These are phyloP conservation scores for Rhodotorula taiwanensis DNA, from an alignment of 768 basidiomycete species.

Conservation along the genomic window DNA sequence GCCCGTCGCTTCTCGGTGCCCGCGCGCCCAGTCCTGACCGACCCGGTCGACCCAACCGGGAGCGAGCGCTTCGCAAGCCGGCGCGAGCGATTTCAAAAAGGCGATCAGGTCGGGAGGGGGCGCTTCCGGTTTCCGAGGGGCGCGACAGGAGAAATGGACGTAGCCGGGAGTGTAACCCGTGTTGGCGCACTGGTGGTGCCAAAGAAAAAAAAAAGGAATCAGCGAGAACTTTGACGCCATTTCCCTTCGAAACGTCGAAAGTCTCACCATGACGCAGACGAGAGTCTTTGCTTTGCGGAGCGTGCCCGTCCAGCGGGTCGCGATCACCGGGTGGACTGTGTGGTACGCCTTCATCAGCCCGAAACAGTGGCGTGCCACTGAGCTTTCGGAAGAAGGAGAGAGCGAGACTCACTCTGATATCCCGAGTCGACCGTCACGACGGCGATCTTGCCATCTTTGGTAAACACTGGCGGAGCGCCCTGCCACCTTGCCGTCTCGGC, in stretches of 20 bases:
- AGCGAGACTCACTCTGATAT: conserved; percentile 44
- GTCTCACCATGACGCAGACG: conserved; percentile 31
- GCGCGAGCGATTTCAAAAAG: conserved; percentile 15
- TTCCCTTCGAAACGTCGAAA: too few species aligned
- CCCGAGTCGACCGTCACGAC: conserved; percentile 48
- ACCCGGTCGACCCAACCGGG: conserved; percentile 43
- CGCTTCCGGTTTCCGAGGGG: conserved; percentile 6
- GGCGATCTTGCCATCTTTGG: conserved; percentile 50
- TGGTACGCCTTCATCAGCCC: not conserved
- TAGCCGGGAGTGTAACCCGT: conserved; percentile 41
- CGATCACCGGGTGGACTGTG: conserved; percentile 49
- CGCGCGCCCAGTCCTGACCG: conserved; percentile 51
- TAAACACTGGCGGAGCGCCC: conserved; percentile 48
- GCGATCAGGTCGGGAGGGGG: conserved; percentile 15
- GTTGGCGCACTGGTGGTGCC: conserved; percentile 49
- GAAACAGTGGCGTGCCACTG: not conserved
- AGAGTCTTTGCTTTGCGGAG: conserved; percentile 42
- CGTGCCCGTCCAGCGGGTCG: conserved; percentile 50
- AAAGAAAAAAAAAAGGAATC: conserved; percentile 45
- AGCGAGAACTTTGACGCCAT: conserved; percentile 42
- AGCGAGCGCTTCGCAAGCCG: conserved; percentile 11
- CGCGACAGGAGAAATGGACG: conserved; percentile 27
- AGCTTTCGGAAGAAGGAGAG: not conserved
- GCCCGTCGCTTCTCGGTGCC: conserved; percentile 53
- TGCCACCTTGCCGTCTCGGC: conserved; percentile 28